Conservation (phyloP, 2,329 filamentous ascomycete genomes). For the Nemania sp. region DNA sequence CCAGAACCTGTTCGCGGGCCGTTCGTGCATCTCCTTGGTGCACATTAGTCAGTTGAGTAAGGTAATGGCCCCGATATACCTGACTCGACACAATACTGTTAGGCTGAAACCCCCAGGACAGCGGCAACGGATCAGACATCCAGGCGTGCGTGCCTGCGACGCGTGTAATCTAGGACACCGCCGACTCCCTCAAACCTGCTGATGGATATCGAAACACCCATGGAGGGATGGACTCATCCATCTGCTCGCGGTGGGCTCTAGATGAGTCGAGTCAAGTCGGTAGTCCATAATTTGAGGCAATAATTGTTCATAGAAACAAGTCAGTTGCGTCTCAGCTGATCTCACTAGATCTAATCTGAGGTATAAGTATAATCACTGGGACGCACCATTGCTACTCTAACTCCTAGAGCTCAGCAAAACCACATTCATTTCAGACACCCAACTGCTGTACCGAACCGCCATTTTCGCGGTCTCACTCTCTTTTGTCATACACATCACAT, state of each 20-base stretch:
- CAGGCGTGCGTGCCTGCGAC: not conserved
- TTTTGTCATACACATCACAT: constrained; percentile 3
- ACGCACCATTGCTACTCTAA: not conserved
- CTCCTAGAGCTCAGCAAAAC: not conserved
- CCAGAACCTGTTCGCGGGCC: not conserved
- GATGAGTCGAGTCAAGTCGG: not conserved
- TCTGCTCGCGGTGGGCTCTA: too few species aligned
- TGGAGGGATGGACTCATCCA: not conserved
- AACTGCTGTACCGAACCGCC: constrained; percentile 10
- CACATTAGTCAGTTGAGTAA: constrained; percentile 15
- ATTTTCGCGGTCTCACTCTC: constrained; percentile 14
- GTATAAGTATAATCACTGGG: constrained; percentile 19
- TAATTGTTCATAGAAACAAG: not conserved
- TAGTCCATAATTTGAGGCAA: too few species aligned
- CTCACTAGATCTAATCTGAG: not conserved
- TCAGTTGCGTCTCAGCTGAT: not conserved
- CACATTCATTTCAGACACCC: constrained; percentile 13
- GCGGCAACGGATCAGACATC: not conserved
- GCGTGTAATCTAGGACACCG: not conserved
- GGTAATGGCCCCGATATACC: constrained; percentile 1
- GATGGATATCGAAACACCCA: not conserved
- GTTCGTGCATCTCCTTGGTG: not conserved
- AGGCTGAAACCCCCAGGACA: not conserved
- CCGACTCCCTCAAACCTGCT: not conserved
- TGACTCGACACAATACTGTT: constrained; percentile 11